Percentiles rank a stretch among this genome's conserved stretches.
Conservation (phyloP, 2,329 filamentous ascomycete genomes). For the Didymosphaeria variabile region DNA sequence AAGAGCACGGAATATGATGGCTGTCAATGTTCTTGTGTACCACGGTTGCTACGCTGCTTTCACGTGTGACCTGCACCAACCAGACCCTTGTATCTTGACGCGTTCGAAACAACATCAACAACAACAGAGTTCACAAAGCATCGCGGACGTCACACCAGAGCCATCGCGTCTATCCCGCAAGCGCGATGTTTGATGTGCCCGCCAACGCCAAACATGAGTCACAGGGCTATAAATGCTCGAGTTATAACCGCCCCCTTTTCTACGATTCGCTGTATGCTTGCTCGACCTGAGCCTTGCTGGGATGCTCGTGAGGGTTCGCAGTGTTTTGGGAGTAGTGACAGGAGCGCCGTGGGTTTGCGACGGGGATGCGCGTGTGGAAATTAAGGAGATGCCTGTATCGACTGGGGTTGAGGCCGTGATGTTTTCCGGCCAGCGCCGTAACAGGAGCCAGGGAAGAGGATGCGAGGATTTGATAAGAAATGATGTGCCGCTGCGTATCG, state of each 20-base stretch:
- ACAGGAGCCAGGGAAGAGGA: background rate
- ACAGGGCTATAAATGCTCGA: conserved; percentile 17
- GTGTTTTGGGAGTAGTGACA: conserved; percentile 16
- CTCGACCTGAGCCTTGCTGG: conserved; percentile 16
- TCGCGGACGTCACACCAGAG: conserved; percentile 21
- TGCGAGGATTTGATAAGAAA: background rate
- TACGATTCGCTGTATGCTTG: conserved; percentile 28
- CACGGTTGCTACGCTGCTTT: background rate
- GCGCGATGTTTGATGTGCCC: conserved; percentile 23
- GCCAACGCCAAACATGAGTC: conserved; percentile 24
- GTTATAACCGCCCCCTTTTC: conserved; percentile 24
- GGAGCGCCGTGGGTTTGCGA: conserved; percentile 16
- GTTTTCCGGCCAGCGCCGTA: conserved; percentile 10
- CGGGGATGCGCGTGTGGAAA: conserved; percentile 36
- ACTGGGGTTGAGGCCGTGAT: conserved; percentile 9
- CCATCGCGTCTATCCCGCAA: conserved; percentile 22
- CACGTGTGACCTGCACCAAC: background rate
- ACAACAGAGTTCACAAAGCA: conserved; percentile 6
- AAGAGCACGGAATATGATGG: background rate
- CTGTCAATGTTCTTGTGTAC: background rate
- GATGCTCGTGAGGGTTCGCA: conserved; percentile 1
- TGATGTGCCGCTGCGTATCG: conserved; percentile 14
- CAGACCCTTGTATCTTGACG: background rate
- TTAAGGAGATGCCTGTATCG: conserved; percentile 30
- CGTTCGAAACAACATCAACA: conserved; percentile 15